phyloP scores from a whole-genome alignment of 495 filamentous ascomycete species.

The Xylaria sp. region DNA sequence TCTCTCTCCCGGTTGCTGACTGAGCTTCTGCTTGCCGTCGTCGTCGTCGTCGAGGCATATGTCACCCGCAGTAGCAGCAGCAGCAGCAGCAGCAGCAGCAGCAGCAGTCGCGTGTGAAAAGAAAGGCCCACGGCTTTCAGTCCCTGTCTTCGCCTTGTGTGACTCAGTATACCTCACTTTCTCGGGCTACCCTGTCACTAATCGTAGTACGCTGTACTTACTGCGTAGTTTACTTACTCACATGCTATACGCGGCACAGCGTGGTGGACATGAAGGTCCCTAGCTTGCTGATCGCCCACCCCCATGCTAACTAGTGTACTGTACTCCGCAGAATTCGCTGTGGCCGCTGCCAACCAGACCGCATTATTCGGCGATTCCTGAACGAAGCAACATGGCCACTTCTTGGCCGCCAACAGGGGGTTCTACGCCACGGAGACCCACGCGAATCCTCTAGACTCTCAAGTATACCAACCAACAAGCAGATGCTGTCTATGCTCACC shows the following conservation, averaged over 20 bases:
- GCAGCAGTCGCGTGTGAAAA: slow-evolving; percentile 4
- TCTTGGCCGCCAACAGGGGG: slow-evolving; percentile 28
- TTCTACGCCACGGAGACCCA: slow-evolving; percentile 35
- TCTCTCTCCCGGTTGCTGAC: neutral
- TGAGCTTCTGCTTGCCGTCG: neutral
- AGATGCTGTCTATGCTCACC: slow-evolving; percentile 3
- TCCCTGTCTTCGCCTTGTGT: slow-evolving; percentile 21
- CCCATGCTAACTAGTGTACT: neutral
- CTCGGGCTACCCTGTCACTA: slow-evolving; percentile 9
- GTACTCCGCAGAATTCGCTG: slow-evolving; percentile 27
- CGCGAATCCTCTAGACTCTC: slow-evolving; percentile 35
- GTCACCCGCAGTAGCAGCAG: neutral
- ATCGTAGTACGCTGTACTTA: no score
- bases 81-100: slow-evolving; percentile 1
- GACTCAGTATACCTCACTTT: slow-evolving; percentile 16
- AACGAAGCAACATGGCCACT: slow-evolving; percentile 26
- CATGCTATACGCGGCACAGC: slow-evolving; percentile 7
- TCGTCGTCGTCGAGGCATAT: neutral
- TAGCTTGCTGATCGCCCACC: slow-evolving; percentile 29
- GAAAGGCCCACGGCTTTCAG: neutral
- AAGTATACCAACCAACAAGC: slow-evolving; percentile 28
- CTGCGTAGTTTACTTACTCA: no score
- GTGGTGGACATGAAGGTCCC: neutral
- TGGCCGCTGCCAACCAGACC: slow-evolving; percentile 24
- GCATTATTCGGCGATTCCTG: slow-evolving; percentile 28